Evolutionary conservation across 805 yeast genomes (phyloP), one percentile per base, ranked within the genome.

Genomic region (Danielozyma ontarioensis): DNA sequence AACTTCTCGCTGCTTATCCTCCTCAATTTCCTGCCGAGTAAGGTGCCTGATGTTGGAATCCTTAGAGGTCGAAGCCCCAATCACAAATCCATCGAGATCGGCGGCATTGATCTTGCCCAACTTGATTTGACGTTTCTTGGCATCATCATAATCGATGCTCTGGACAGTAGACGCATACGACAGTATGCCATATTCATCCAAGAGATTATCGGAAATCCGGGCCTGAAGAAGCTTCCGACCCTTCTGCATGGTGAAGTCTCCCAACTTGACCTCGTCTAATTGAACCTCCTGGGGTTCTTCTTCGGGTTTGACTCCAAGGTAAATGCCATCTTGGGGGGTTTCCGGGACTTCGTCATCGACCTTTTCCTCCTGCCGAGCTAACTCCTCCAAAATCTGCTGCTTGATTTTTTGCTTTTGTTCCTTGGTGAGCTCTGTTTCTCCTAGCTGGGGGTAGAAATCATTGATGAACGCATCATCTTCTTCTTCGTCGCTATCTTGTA

Each of bases 141-240:
- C 17, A 24, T 37, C 53, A 36, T 57, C 51, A 40, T 57, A 58
- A 40, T 62, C 67, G 22, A 50, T 46, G 14, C 45, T 39, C 16
- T 6, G 7, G 2, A 54, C 50, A 1, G 63, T 53, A 10, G 59
- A 54, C 6, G 40, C 29, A 38, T 60, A 62, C 36, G 53, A 49
- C 3, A 42, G 53, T 12, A 66, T 34, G 1, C 71, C 71, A 40
- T 66, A 66, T 32, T 66, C 71, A 23, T 59, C 61, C 17, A 64
- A 42, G 19, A 62, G 49, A 31, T 60, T 53, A 19, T 54, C 62
- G 13, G 58, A 45, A 30, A 60, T 33, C 30, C 56, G 56, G 24
- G 51, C 48, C 10, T 39, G 45, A 24, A 63, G 55, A 31, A 63
- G 32, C 36, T 57, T 59, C 5, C 71, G 40, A 17, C 43, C 55